Evolutionary conservation across 495 filamentous ascomycete genomes (phyloP).

Genomic region (Hypomontagnella submonticulosa): DNA sequence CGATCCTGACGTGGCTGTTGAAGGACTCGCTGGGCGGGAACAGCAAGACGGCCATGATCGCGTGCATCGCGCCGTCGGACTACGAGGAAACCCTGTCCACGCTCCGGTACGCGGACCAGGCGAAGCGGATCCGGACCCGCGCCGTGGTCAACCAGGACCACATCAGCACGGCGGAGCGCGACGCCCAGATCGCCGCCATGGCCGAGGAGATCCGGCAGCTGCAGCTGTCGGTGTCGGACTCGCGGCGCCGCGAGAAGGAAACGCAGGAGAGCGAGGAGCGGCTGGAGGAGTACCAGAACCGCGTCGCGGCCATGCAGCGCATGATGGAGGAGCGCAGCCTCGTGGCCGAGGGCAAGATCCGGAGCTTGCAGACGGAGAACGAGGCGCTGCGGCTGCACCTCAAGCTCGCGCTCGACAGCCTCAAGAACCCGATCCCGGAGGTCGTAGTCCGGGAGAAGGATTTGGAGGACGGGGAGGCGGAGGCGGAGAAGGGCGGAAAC

Average conservation of each 20-base stretch:
- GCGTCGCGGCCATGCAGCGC: slow-evolving; percentile 85
- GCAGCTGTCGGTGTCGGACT: slow-evolving; percentile 77
- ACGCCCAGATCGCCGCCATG: slow-evolving; percentile 94
- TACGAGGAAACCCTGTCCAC: slow-evolving; percentile 98
- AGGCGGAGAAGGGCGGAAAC: slow-evolving; percentile 47
- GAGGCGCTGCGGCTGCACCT: slow-evolving; percentile 88
- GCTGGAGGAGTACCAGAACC: slow-evolving; percentile 91
- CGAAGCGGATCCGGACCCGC: slow-evolving; percentile 95
- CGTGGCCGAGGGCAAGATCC: slow-evolving; percentile 91
- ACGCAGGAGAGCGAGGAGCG: slow-evolving; percentile 70
- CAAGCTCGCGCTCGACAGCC: slow-evolving; percentile 82
- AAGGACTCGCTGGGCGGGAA: slow-evolving; percentile 97
- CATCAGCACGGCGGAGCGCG: slow-evolving; percentile 85
- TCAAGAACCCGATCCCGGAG: slow-evolving; percentile 85
- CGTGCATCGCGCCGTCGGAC: slow-evolving; percentile 92
- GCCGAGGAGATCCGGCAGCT: slow-evolving; percentile 87
- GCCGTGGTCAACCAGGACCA: slow-evolving; percentile 96
- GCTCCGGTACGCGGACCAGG: slow-evolving; percentile 96
- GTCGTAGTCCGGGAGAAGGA: slow-evolving; percentile 51
- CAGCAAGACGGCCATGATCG: slow-evolving; percentile 98
- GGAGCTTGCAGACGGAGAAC: slow-evolving; percentile 85
- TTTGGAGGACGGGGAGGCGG: slow-evolving; percentile 43
- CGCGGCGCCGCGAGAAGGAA: slow-evolving; percentile 56
- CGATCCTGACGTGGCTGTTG: slow-evolving; percentile 95
- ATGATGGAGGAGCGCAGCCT: slow-evolving; percentile 92